Base-by-base conservation (phyloP, 768 basidiomycete species). In the Leucocoprinus leucothites region DNA sequence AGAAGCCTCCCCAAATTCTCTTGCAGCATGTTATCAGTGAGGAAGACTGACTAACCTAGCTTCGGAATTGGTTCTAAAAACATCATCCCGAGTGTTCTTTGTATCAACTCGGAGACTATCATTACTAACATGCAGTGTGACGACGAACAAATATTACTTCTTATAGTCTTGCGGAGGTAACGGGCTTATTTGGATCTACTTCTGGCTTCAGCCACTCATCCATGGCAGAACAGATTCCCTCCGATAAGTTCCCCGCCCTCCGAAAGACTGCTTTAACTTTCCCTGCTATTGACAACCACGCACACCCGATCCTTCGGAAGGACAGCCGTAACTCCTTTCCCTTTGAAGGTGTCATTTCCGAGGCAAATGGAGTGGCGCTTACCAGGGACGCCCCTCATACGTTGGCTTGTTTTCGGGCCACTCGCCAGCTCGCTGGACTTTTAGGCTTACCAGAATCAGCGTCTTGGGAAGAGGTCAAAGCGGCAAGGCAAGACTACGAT, bases 231-330 rank as follows among this genome's bases (percentile, higher is more conserved):
- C 19, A 55, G 47, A 48, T 56, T 22, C 18, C 54, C 40, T 25
- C 21, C 54, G 53, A 55, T 45, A 56, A 57, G 38, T 64, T 59
- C 43, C 67, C 62, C 21, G 57, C 57, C 21, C 61, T 74, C n/a
- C 56, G 63, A 49, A 51, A 59, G n/a, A 63, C 68, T 3, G 68
- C 70, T 9, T 68, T 72, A 42, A 61, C 61, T 0, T 71, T 70
- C 40, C 86, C 85, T 18, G 82, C 81, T 0, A 87, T 89, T 64
- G 89, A 91, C 70, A 90, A 91, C 65, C 90, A 91, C 63, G 86
- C 88, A 0, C 90, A 91, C 63, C 85, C 88, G 1, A 71, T 92
- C 18, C 73, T 91, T 45, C 70, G 72, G 21, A 72, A 69, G 5
- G 69, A 69, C 18, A 63, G 79, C 51, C 77, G 84, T 26, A 57